Conservation (phyloP, 2,329 filamentous ascomycete genomes). For the Calonectria hongkongensis region DNA sequence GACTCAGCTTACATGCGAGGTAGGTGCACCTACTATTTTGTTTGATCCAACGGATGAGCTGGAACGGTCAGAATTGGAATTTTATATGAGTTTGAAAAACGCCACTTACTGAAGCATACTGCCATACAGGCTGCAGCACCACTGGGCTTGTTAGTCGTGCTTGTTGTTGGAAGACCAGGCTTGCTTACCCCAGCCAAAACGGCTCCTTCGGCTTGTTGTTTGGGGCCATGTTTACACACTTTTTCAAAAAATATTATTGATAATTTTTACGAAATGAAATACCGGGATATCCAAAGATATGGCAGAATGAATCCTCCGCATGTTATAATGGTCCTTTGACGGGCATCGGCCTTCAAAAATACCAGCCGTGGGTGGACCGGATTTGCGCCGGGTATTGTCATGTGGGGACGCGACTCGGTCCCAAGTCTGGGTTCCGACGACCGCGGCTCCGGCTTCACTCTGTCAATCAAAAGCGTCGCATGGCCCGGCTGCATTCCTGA, state of each 20-base stretch:
- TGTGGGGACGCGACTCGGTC: slow-evolving; percentile 45
- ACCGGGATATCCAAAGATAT: not conserved
- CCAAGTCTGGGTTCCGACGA: slow-evolving; percentile 47
- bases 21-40: slow-evolving; percentile 62
- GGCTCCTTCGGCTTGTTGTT: slow-evolving; percentile 60
- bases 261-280: not conserved
- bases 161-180: not conserved
- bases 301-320: not conserved
- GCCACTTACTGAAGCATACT: slow-evolving; percentile 66
- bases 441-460: not conserved
- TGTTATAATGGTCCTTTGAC: slow-evolving; percentile 39
- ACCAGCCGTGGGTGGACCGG: slow-evolving; percentile 38
- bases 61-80: slow-evolving; percentile 6
- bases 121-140: slow-evolving; percentile 67
- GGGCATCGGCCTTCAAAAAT: slow-evolving; percentile 46
- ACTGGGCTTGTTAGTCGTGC: slow-evolving; percentile 48
- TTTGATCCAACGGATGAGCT: slow-evolving; percentile 67
- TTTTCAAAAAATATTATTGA: not conserved
- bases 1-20: not conserved
- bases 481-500: slow-evolving; percentile 28
- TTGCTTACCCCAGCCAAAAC: slow-evolving; percentile 66
- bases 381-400: slow-evolving; percentile 41
- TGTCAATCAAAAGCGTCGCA: slow-evolving; percentile 34
- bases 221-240: slow-evolving; percentile 41
- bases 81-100: not conserved